phyloP scores from a whole-genome alignment of 1,139 yeast species.

The Taphrina deformans region DNA sequence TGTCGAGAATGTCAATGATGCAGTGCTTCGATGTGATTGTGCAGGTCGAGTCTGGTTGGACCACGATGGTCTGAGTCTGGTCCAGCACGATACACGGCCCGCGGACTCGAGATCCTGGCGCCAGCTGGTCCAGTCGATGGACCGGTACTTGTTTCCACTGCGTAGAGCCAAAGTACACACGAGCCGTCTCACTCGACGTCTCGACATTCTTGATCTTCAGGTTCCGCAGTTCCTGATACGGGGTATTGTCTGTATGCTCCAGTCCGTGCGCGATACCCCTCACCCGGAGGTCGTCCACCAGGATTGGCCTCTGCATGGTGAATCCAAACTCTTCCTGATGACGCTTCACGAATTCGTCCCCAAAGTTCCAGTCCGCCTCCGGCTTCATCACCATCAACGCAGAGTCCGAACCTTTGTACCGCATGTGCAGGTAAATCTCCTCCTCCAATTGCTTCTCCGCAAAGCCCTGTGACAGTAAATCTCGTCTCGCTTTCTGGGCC shows the following conservation, averaged over 20 bases:
- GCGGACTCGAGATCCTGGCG: slow-evolving; percentile 54
- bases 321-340: slow-evolving; percentile 75
- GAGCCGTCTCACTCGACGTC: slow-evolving; percentile 43
- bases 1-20: slow-evolving; percentile 48
- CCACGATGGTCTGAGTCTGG: slow-evolving; percentile 79
- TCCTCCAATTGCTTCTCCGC: slow-evolving; percentile 46
- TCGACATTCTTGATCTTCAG: slow-evolving; percentile 38
- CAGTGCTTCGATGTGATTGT: slow-evolving; percentile 63
- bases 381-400: slow-evolving; percentile 63
- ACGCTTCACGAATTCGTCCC: slow-evolving; percentile 50
- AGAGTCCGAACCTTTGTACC: slow-evolving; percentile 87
- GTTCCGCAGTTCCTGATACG: slow-evolving; percentile 29
- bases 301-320: slow-evolving; percentile 58
- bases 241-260: slow-evolving; percentile 27
- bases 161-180: slow-evolving; percentile 49
- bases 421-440: slow-evolving; percentile 71
- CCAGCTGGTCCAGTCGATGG: slow-evolving; percentile 54
- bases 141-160: slow-evolving; percentile 59
- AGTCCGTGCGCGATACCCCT: slow-evolving; percentile 60
- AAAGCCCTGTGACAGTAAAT: slow-evolving; percentile 54
- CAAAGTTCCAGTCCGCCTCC: slow-evolving; percentile 44
- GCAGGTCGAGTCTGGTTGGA: slow-evolving; percentile 72
- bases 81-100: slow-evolving; percentile 89
- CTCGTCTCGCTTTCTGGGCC: slow-evolving; percentile 45
- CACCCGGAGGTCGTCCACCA: slow-evolving; percentile 82